These are phyloP conservation scores for Suillus placidus DNA, from an alignment of 768 basidiomycete species.

Conservation along the genomic window DNA sequence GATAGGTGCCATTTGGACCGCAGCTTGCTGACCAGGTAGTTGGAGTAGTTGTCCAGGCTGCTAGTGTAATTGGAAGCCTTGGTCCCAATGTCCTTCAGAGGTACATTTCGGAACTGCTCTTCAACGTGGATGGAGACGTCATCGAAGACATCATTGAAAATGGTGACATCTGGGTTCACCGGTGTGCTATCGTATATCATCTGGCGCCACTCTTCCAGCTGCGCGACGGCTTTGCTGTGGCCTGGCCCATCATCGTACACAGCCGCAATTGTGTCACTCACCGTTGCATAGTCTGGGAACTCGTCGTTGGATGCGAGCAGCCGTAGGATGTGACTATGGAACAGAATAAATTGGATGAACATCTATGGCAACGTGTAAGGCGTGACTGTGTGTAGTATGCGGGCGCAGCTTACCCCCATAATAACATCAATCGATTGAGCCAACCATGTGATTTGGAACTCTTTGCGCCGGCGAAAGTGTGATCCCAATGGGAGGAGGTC, in stretches of 20 bases:
- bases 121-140: neutral
- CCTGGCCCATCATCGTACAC: neutral
- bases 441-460: neutral
- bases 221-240: no score
- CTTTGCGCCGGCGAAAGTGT: neutral
- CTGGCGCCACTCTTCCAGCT: neutral
- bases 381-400: neutral
- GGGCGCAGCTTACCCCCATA: neutral
- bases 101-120: neutral
- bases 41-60: neutral
- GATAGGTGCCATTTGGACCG: neutral
- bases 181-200: neutral
- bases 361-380: neutral
- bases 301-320: neutral
- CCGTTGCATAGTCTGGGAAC: neutral
- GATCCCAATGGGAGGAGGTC: neutral
- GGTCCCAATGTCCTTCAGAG: neutral
- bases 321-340: neutral
- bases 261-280: neutral
- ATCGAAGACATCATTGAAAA: neutral
- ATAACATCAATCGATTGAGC: neutral
- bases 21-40: neutral
- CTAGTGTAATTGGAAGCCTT: neutral
- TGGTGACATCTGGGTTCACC: neutral
- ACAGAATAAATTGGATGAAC: neutral